Conservation (phyloP, 148 eudicot genomes). For the Limonium bicolor region DNA sequence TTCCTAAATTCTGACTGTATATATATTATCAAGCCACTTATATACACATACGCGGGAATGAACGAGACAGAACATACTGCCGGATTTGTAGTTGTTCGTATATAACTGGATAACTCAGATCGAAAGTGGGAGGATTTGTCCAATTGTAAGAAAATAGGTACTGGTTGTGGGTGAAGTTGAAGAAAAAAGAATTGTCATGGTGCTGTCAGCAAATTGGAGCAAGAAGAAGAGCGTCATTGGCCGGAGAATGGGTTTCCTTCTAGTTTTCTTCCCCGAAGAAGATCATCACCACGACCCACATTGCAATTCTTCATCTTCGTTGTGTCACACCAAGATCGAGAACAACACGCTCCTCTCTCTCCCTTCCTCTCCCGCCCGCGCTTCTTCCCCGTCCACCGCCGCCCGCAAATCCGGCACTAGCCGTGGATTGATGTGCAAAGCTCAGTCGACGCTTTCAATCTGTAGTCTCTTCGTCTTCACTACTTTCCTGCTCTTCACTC, state of each 20-base stretch:
- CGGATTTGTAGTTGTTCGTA: too few species aligned
- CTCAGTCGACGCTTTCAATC: conserved; percentile 59
- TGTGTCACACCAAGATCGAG: not conserved
- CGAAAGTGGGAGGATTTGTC: too few species aligned
- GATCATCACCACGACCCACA: too few species aligned
- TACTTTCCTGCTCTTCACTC: conserved; percentile 52
- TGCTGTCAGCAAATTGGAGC: conserved; percentile 11
- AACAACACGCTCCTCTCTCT: conserved; percentile 3
- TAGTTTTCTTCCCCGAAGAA: conserved; percentile 37
- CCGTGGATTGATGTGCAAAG: conserved; percentile 16
- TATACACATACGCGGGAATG: too few species aligned
- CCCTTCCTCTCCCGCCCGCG: conserved; percentile 2
- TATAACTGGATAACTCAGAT: too few species aligned
- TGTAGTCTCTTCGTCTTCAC: conserved; percentile 45
- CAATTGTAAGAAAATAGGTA: too few species aligned
- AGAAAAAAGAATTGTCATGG: too few species aligned
- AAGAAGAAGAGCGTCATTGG: conserved; percentile 12
- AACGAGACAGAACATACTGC: too few species aligned
- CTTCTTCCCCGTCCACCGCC: not conserved
- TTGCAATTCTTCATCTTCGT: too few species aligned
- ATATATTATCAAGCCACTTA: too few species aligned
- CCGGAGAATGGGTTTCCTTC: conserved; percentile 38
- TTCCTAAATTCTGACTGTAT: too few species aligned
- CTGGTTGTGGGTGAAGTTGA: too few species aligned
- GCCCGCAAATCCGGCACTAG: conserved; percentile 9